Evolutionary conservation across 1,139 yeast species (phyloP), one percentile per base, ranked within the genome.

Genomic region (Citeromyces siamensis): DNA sequence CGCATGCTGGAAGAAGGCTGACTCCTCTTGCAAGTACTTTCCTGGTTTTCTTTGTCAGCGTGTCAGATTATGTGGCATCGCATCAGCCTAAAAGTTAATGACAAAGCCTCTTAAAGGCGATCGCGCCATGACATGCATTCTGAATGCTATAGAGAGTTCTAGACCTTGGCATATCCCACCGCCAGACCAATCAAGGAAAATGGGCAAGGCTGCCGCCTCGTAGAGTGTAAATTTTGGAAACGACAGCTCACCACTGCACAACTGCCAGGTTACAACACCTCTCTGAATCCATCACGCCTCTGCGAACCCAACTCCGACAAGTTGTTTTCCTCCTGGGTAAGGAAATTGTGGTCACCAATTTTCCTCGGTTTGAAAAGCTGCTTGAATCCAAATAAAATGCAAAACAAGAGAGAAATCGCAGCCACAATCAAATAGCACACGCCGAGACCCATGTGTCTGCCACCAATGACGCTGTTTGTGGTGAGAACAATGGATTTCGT

Each of bases 381-480:
- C 43, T 68, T 68, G 29, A 65, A 46, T 39, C 68, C 47, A 42
- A 70, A 69, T 2, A 62, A 45, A 1, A 65, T 44, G 39, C 66
- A 68, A 45, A 66, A 65, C 9, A 66, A 37, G 2, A 66, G 52
- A 10, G 68, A 47, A 2, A 61, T 33, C 17, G 71, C 66, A 2
- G 81, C 90, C 20, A 80, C 79, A 12, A 79, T 67, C 35, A 80
- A 51, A 51, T 78, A 80, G 29, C 80, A 71, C 13, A 77, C 63
- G 2, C 88, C 90, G 41, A 80, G 56, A 41, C 75, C 69, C 55
- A 75, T 50, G 51, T 80, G 79, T 37, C 83, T 62, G 3, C 90
- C 90, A 14, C 90, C 90, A 45, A 79, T 66, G 2, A 73, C 64
- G 18, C 76, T 68, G 37, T 75, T 78, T 10, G 84, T 79, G 5